Conservation (phyloP, 2,329 filamentous ascomycete species). For the Setomelanomma holmii region DNA sequence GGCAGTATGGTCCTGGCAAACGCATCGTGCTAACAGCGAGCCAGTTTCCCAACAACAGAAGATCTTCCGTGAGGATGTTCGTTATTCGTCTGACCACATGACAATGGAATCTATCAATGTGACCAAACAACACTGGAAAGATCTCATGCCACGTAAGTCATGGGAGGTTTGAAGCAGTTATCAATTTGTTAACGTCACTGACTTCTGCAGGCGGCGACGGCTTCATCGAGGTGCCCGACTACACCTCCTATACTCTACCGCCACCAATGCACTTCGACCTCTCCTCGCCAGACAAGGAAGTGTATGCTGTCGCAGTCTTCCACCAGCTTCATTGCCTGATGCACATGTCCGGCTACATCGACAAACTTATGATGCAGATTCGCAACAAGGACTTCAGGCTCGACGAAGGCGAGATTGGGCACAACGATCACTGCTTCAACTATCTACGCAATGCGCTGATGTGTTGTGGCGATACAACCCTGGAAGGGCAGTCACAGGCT, state of each 20-base stretch:
- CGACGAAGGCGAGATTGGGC: constrained; percentile 24
- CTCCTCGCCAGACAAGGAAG: constrained; percentile 8
- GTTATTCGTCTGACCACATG: constrained; percentile 25
- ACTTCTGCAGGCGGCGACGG: constrained; percentile 18
- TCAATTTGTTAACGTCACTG: background rate
- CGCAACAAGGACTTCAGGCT: constrained; percentile 20
- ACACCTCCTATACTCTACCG: constrained; percentile 12
- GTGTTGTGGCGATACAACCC: constrained; percentile 33
- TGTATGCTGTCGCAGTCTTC: constrained; percentile 23
- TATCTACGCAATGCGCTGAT: constrained; percentile 35
- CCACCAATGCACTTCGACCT: constrained; percentile 23
- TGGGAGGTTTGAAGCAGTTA: background rate
- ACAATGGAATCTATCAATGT: constrained; percentile 14
- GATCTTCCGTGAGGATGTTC: constrained; percentile 17
- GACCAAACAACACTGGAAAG: constrained; percentile 17
- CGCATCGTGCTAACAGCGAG: background rate
- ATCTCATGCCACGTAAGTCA: constrained; percentile 16
- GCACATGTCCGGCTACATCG: constrained; percentile 20
- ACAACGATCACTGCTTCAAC: constrained; percentile 40
- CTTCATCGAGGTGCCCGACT: constrained; percentile 19
- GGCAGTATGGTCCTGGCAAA: background rate
- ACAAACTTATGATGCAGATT: constrained; percentile 22
- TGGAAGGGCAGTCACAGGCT: constrained; percentile 28
- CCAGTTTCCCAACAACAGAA: constrained; percentile 18
- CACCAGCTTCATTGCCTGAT: constrained; percentile 29